These are phyloP conservation scores for Monosporascus sp. DNA, from an alignment of 2,329 filamentous ascomycete species.

Conservation along the genomic window DNA sequence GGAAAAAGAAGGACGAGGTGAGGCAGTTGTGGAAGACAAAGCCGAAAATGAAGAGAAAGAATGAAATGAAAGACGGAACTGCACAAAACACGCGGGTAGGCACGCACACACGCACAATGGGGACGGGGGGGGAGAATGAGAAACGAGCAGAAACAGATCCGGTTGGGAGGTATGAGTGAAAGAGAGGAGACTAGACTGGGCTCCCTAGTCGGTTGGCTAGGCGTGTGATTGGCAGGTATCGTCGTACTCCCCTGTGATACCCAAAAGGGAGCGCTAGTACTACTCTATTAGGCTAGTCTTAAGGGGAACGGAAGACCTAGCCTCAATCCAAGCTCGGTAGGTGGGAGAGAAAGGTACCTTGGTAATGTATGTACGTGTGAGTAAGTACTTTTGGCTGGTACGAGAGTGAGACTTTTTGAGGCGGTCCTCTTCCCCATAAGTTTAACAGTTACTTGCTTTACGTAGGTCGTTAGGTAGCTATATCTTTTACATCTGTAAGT, in stretches of 20 bases:
- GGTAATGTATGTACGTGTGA: neutral
- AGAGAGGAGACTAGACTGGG: neutral
- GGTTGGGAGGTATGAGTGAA: neutral
- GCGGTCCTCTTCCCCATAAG: no score
- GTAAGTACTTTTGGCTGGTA: neutral
- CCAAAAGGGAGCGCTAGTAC: neutral
- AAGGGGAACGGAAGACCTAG: neutral
- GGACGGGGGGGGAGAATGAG: neutral
- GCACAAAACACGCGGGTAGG: slow-evolving; percentile 5
- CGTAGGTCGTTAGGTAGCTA: no score
- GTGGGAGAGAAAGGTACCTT: neutral
- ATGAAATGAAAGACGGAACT: slow-evolving; percentile 23
- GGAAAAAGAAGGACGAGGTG: slow-evolving; percentile 25
- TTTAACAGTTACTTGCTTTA: no score
- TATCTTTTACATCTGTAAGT: no score
- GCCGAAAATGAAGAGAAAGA: slow-evolving; percentile 20
- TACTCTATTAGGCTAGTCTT: neutral
- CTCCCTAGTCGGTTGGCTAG: neutral
- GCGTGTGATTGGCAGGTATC: neutral
- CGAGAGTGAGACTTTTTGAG: no score
- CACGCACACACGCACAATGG: neutral
- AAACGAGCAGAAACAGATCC: neutral
- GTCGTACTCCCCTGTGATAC: neutral
- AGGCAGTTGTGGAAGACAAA: slow-evolving; percentile 20
- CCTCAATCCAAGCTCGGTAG: neutral